Conservation (phyloP, 495 filamentous ascomycete species). For the Tuber microsphaerosporum region DNA sequence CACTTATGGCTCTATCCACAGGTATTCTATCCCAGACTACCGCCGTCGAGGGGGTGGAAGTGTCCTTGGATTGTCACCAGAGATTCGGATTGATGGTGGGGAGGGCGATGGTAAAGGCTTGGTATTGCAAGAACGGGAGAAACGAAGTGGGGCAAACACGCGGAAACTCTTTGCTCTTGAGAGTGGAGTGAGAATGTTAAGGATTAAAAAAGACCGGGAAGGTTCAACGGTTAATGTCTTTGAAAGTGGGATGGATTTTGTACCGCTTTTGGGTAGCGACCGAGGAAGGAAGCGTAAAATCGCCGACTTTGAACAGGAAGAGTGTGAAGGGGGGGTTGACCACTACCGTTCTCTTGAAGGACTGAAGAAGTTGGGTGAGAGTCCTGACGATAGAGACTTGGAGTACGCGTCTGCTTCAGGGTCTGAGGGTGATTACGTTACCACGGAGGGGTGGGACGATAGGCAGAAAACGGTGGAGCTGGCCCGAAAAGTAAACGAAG, state of each 20-base stretch:
- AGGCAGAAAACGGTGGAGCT: constrained; percentile 54
- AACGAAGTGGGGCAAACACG: constrained; percentile 24
- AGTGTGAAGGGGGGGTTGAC: constrained; percentile 47
- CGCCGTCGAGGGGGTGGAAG: constrained; percentile 53
- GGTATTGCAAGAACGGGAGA: constrained; percentile 42
- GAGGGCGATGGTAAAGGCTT: constrained; percentile 47
- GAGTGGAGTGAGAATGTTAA: constrained; percentile 42
- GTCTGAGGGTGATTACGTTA: constrained; percentile 44
- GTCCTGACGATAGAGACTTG: constrained; percentile 50
- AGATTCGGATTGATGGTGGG: constrained; percentile 52
- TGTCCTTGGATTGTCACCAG: constrained; percentile 51
- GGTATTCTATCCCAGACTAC: constrained; percentile 56
- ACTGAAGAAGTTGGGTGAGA: constrained; percentile 49
- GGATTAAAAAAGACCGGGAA: constrained; percentile 40
- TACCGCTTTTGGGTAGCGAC: constrained; percentile 43
- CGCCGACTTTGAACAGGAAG: constrained; percentile 21
- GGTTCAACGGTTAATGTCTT: constrained; percentile 29
- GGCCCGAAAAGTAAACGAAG: constrained; percentile 51
- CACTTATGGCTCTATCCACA: constrained; percentile 55
- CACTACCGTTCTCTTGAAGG: constrained; percentile 67
- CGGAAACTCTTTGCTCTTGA: constrained; percentile 44
- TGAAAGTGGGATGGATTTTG: constrained; percentile 45
- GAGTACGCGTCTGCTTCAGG: constrained; percentile 51
- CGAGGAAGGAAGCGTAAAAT: constrained; percentile 38
- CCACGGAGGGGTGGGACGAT: constrained; percentile 41